Conservation (phyloP, 768 basidiomycete genomes). For the Suillus occidentalis region DNA sequence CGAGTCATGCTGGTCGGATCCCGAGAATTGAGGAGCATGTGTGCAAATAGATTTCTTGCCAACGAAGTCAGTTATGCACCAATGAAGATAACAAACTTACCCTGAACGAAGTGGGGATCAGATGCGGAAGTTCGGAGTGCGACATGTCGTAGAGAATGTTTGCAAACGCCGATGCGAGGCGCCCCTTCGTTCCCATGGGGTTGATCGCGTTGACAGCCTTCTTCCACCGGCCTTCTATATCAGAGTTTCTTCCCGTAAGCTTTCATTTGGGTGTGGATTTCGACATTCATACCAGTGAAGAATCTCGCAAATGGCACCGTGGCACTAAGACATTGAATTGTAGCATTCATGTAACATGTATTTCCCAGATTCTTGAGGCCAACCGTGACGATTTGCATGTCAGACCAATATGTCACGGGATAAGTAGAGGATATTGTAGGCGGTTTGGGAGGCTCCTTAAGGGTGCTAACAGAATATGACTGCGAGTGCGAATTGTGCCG, state of each 20-base stretch:
- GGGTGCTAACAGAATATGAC: conserved; percentile 32
- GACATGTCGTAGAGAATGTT: conserved; percentile 84
- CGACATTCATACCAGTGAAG: conserved; percentile 68
- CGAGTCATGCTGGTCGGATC: conserved; percentile 92
- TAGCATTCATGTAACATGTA: conserved; percentile 99
- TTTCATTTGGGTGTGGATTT: neutral
- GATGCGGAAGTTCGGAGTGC: conserved; percentile 79
- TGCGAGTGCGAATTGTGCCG: conserved; percentile 64
- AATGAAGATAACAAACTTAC: conserved; percentile 47
- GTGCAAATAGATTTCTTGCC: conserved; percentile 56
- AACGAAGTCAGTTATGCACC: neutral
- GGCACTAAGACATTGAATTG: conserved; percentile 93
- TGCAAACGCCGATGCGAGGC: conserved; percentile 79
- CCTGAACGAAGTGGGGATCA: conserved; percentile 82
- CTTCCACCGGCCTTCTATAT: conserved; percentile 75
- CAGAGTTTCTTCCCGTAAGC: conserved; percentile 6
- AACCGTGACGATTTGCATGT: conserved; percentile 73
- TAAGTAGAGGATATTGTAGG: conserved; percentile 76
- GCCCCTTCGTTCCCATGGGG: conserved; percentile 85
- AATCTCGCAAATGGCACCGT: conserved; percentile 92
- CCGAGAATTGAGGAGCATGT: conserved; percentile 72
- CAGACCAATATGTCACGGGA: conserved; percentile 82
- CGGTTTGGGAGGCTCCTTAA: conserved; percentile 46
- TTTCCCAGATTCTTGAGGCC: conserved; percentile 95
- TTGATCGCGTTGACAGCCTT: conserved; percentile 83